These are phyloP conservation scores for Boletus pseudo-olivaceus DNA, from an alignment of 768 basidiomycete genomes.

Conservation along the genomic window DNA sequence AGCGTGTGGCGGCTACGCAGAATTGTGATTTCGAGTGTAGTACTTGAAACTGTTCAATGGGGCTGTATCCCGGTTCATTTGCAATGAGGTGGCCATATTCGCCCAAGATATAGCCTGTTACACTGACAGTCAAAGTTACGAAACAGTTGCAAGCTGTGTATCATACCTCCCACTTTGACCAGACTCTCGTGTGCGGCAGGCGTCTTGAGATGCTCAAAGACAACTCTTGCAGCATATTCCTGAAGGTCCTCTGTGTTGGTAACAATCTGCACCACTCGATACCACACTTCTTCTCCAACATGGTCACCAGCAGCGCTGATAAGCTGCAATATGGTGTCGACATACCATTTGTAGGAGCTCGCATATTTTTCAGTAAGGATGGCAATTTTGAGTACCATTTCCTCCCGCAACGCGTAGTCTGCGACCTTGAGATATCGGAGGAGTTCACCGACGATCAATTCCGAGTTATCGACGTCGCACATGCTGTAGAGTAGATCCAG, in stretches of 20 bases:
- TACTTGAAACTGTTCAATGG: slow-evolving; percentile 89
- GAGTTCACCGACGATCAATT: slow-evolving; percentile 92
- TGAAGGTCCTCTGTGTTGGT: slow-evolving; percentile 98
- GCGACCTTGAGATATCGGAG: slow-evolving; percentile 93
- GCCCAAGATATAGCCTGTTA: slow-evolving; percentile 86
- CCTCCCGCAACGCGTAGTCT: slow-evolving; percentile 93
- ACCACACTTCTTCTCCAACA: slow-evolving; percentile 99
- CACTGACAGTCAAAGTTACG: slow-evolving; percentile 8
- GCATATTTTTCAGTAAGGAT: slow-evolving; percentile 99
- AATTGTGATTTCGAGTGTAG: slow-evolving; percentile 95
- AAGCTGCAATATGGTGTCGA: slow-evolving; percentile 94
- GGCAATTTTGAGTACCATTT: slow-evolving; percentile 98
- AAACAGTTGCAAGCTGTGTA: not conserved
- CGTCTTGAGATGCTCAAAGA: slow-evolving; percentile 83
- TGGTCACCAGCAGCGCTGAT: slow-evolving; percentile 98
- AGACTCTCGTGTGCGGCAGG: slow-evolving; percentile 89
- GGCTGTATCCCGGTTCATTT: slow-evolving; percentile 90
- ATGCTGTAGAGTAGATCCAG: slow-evolving; percentile 97
- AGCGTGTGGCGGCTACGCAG: slow-evolving; percentile 87
- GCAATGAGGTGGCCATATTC: slow-evolving; percentile 98
- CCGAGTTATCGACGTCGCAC: slow-evolving; percentile 98
- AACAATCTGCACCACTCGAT: slow-evolving; percentile 96
- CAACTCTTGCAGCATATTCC: slow-evolving; percentile 90
- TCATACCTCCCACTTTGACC: slow-evolving; percentile 90
- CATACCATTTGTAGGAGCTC: slow-evolving; percentile 97